These are phyloP conservation scores for Rhamnella rubrinervis DNA, from an alignment of 331 rosid species.

Conservation along the genomic window DNA sequence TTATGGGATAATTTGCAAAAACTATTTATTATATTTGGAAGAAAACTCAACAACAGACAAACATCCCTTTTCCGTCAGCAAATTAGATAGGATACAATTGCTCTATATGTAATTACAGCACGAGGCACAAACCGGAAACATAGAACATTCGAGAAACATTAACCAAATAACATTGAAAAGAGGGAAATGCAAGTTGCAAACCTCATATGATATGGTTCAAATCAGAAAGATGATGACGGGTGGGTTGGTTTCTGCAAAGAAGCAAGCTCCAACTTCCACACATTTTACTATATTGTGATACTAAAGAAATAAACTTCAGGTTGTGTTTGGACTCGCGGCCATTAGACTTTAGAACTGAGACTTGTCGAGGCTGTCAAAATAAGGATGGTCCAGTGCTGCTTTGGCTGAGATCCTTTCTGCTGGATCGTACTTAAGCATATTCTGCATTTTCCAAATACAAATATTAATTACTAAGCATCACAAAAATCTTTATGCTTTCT, in stretches of 20 bases:
- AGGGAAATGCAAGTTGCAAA: not conserved
- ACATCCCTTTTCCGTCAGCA: too few relatives aligned
- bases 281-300: not conserved
- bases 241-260: constrained; percentile 27
- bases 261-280: constrained; percentile 12
- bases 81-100: too few relatives aligned
- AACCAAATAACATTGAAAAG: too few relatives aligned
- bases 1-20: too few relatives aligned
- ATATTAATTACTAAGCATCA: not conserved
- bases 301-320: constrained; percentile 12
- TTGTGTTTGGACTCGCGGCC: not conserved
- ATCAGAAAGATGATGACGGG: constrained; percentile 74
- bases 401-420: constrained; percentile 91
- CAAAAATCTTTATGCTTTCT: too few relatives aligned
- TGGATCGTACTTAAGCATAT: constrained; percentile 85
- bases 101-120: too few relatives aligned
- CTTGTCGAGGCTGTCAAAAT: constrained; percentile 88
- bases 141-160: too few relatives aligned
- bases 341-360: constrained; percentile 58
- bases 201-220: constrained; percentile 8
- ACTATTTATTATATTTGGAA: too few relatives aligned
- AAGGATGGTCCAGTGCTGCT: constrained; percentile 92
- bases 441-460: constrained; percentile 46
- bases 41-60: too few relatives aligned
- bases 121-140: too few relatives aligned